Evolutionary conservation across 202 grass and related monocot species (phyloP), one percentile per base, ranked within the genome.

Genomic region (Panicum virgatum): DNA sequence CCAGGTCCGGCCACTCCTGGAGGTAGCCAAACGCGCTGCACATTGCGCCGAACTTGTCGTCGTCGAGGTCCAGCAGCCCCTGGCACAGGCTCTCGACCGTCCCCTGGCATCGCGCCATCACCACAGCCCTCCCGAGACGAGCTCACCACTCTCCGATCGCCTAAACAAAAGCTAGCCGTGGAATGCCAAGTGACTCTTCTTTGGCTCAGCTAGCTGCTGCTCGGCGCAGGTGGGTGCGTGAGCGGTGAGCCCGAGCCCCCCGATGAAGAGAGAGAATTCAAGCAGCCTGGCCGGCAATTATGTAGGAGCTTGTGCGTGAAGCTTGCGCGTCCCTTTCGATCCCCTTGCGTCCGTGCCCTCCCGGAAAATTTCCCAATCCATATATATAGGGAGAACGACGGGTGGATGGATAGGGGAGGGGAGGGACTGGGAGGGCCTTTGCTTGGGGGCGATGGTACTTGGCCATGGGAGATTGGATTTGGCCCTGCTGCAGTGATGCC

Each of bases 1-100:
- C n/a, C 57, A 93, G 64, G 78, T 93, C 87, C 42, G 92, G 80
- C 92, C 90, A 96, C 46, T 92, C 96, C 60, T 91, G 85, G 44
- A 79, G 84, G 80, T 83, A 83, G 5, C 88, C 83, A 36, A 90
- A 86, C 16, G 77, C 77, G 77, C 82, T 80, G 82, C 82, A 85
- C 84, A 90, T 75, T 62, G 75, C 88, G 26, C 69, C 69, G 84
- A 79, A 75, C 84, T 20, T 86, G 68, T 79, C 83, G 44, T 86
- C 83, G 76, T 79, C 80, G 75, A 84, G 58, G 84, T 75, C 88
- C 56, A 87, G 88, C 80, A 83, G 46, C 15, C 79, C 80, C 74
- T 83, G 83, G 84, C 80, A 83, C 69, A 86, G 74, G 83, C 75
- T 79, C 84, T 83, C 75, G 4, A 83, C 16, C 63, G 84, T 84